phyloP scores from a whole-genome alignment of 2,329 filamentous ascomycete genomes.

The Trichophyton rubrum region DNA sequence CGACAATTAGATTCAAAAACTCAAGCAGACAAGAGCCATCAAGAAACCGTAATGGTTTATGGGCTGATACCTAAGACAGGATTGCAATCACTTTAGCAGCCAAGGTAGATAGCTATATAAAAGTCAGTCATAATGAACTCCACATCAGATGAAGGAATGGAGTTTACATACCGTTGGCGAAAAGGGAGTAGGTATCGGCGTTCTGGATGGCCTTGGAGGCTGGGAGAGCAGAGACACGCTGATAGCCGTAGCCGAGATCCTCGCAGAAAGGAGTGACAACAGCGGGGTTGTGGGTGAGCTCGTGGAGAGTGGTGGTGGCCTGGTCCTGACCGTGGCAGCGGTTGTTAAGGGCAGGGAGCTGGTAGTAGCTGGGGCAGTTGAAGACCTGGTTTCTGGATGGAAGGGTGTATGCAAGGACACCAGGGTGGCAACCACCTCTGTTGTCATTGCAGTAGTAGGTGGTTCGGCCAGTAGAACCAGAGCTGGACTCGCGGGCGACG shows the following conservation, averaged over 20 bases:
- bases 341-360: constrained; percentile 37
- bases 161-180: constrained; percentile 35
- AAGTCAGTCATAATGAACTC: neutral
- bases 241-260: constrained; percentile 49
- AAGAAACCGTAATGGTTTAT: neutral
- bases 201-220: constrained; percentile 45
- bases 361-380: constrained; percentile 49
- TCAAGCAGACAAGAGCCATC: neutral
- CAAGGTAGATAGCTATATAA: constrained; percentile 3
- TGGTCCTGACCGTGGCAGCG: constrained; percentile 54
- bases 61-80: neutral
- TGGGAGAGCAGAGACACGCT: constrained; percentile 35
- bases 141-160: neutral
- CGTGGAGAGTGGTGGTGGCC: constrained; percentile 53
- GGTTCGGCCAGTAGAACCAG: constrained; percentile 37
- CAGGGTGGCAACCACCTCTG: constrained; percentile 39
- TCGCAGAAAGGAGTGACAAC: constrained; percentile 44
- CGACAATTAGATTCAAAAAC: no score
- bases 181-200: constrained; percentile 50
- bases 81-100: neutral
- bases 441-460: constrained; percentile 49
- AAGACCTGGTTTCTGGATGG: constrained; percentile 44
- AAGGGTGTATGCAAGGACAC: constrained; percentile 51
- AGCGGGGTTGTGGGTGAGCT: constrained; percentile 49
- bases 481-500: constrained; percentile 45